Conservation (phyloP, 2,329 filamentous ascomycete genomes). For the Hypoxylon sp. region DNA sequence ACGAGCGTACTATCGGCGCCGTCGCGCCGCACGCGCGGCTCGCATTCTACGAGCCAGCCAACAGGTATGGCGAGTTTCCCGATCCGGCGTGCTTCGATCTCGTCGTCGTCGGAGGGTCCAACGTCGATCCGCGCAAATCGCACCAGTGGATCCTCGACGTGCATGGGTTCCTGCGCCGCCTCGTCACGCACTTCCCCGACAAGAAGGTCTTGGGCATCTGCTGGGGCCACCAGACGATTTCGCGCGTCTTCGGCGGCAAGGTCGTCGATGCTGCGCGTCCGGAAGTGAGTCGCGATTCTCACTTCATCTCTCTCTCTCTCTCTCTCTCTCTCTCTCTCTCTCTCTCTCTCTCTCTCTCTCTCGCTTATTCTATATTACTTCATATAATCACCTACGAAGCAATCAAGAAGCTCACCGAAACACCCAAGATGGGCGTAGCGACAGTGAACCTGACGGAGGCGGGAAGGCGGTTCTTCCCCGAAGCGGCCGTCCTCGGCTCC, state of each 20-base stretch:
- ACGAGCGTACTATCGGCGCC: slow-evolving; percentile 52
- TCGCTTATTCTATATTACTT: not conserved
- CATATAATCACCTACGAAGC: not conserved
- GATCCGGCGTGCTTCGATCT: slow-evolving; percentile 57
- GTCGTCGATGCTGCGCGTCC: slow-evolving; percentile 55
- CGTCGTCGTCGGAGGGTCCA: slow-evolving; percentile 59
- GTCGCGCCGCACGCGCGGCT: slow-evolving; percentile 50
- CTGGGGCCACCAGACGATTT: slow-evolving; percentile 61
- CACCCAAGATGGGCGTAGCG: slow-evolving; percentile 53
- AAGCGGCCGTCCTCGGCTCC: slow-evolving; percentile 38
- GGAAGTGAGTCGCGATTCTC: slow-evolving; percentile 50
- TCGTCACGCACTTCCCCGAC: slow-evolving; percentile 50
- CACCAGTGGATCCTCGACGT: slow-evolving; percentile 58
- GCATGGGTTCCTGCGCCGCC: slow-evolving; percentile 55
- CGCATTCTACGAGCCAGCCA: slow-evolving; percentile 55
- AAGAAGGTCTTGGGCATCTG: slow-evolving; percentile 60
- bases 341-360: too few relatives aligned
- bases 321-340: too few relatives aligned
- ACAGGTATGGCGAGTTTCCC: slow-evolving; percentile 50
- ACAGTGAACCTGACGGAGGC: slow-evolving; percentile 54
- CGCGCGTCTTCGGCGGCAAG: slow-evolving; percentile 55
- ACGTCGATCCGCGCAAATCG: slow-evolving; percentile 56
- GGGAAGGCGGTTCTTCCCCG: slow-evolving; percentile 56
- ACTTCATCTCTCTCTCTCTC: too few relatives aligned
- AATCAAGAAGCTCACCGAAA: not conserved